phyloP scores from a whole-genome alignment of 257 asterid genomes.

The Marsdenia floribunda region DNA sequence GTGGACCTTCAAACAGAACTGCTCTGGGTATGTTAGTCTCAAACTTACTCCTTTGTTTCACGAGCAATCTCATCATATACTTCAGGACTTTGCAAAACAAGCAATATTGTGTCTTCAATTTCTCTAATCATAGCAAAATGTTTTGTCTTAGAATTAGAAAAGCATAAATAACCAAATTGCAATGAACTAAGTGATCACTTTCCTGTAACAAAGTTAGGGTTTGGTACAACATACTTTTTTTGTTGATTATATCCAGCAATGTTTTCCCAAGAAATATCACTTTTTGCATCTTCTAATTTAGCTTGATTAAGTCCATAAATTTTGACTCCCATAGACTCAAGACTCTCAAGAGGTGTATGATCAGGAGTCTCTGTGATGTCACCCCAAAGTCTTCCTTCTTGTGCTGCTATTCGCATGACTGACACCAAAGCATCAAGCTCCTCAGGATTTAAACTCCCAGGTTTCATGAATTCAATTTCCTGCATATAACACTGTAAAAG shows the following conservation, averaged over 20 bases:
- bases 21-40: conserved; percentile 98
- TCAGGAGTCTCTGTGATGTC: conserved; percentile 41
- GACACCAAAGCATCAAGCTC: conserved; percentile 87
- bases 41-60: conserved; percentile 85
- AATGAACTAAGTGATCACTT: not conserved
- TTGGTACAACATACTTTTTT: conserved; percentile 49
- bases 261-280: conserved; percentile 79
- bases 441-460: conserved; percentile 63
- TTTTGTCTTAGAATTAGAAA: not conserved
- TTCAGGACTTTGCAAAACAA: conserved; percentile 88
- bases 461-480: conserved; percentile 92
- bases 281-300: conserved; percentile 35
- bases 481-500: conserved; percentile 19
- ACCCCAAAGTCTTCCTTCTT: conserved; percentile 40
- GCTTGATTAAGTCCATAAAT: conserved; percentile 62
- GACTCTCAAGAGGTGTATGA: conserved; percentile 47
- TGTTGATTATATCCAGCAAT: conserved; percentile 89
- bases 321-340: conserved; percentile 85
- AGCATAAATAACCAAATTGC: conserved; percentile 7
- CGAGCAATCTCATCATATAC: conserved; percentile 92
- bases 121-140: conserved; percentile 41
- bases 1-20: conserved; percentile 97
- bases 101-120: conserved; percentile 82
- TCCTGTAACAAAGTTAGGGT: not conserved
- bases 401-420: conserved; percentile 58